These are phyloP conservation scores for Acanthamoeba triangularis DNA, from an alignment of 208 protist species.

Conservation along the genomic window DNA sequence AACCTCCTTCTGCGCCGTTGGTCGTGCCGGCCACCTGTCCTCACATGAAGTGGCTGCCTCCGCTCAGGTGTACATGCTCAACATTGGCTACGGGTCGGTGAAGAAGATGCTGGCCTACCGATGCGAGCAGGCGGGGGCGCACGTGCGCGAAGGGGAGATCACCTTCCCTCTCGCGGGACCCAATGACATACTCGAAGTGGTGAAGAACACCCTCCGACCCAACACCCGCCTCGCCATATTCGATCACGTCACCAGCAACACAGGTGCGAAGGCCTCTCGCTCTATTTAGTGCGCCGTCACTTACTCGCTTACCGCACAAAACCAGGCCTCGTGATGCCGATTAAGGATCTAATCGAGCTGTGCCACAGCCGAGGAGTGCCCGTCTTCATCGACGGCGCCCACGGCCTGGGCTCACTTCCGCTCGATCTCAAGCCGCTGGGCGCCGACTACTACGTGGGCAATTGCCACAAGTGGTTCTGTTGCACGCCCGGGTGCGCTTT, in stretches of 20 bases:
- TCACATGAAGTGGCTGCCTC: not conserved
- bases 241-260: conserved; percentile 95
- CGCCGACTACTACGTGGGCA: conserved; percentile 91
- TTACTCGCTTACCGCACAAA: conserved; percentile 81
- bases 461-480: conserved; percentile 96
- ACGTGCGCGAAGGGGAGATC: conserved; percentile 91
- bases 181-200: conserved; percentile 89
- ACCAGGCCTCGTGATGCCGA: conserved; percentile 75
- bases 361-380: conserved; percentile 90
- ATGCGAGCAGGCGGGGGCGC: conserved; percentile 91
- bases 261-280: conserved; percentile 71
- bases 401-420: conserved; percentile 92
- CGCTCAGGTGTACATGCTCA: conserved; percentile 87
- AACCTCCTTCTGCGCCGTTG: not conserved
- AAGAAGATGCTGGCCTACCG: conserved; percentile 95
- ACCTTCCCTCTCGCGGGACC: conserved; percentile 90
- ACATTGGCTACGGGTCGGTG: conserved; percentile 94
- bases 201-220: not conserved
- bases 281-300: not conserved
- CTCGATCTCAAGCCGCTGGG: conserved; percentile 91
- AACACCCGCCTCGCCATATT: conserved; percentile 91
- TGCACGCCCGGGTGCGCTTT: conserved; percentile 13
- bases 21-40: not conserved
- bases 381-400: conserved; percentile 95
- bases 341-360: conserved; percentile 89